phyloP scores from a whole-genome alignment of 306 rosid genomes.

The Carpinus viminea region DNA sequence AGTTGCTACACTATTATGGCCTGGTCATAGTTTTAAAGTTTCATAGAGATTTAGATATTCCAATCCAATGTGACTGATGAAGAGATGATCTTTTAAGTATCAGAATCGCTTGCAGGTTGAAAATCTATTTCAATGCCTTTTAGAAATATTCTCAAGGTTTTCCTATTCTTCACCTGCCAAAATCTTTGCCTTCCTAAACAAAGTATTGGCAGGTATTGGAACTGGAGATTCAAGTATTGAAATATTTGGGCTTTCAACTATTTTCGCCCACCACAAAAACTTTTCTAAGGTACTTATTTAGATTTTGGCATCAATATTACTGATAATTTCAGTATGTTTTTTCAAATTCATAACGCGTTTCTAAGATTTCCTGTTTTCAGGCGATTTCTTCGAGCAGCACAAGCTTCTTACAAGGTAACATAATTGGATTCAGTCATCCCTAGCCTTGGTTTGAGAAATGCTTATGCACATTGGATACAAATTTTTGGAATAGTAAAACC shows the following conservation, averaged over 20 bases:
- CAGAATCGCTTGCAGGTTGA: not conserved
- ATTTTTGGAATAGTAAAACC: not conserved
- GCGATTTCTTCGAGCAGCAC: constrained; percentile 93
- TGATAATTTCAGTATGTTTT: not conserved
- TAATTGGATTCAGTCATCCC: constrained; percentile 18
- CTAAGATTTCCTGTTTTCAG: constrained; percentile 46
- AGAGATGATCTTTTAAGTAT: not conserved
- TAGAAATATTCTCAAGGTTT: constrained; percentile 8
- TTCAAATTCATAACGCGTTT: constrained; percentile 22
- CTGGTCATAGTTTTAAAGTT: not conserved
- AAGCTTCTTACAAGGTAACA: constrained; percentile 75
- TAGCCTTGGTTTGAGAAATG: constrained; percentile 26
- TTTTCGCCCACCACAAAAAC: constrained; percentile 64
- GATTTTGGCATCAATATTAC: constrained; percentile 11
- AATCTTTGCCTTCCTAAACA: constrained; percentile 27
- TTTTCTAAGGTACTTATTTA: constrained; percentile 58
- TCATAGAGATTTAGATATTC: not conserved
- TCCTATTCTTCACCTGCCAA: constrained; percentile 12
- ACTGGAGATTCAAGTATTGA: constrained; percentile 60
- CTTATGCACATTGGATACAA: constrained; percentile 14
- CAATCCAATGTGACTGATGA: not conserved
- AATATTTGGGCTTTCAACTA: constrained; percentile 51
- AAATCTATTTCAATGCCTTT: not conserved
- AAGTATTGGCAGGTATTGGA: constrained; percentile 50
- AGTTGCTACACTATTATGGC: not conserved